Conservation (phyloP, 805 yeast species). For the Teunomyces tritomae region DNA sequence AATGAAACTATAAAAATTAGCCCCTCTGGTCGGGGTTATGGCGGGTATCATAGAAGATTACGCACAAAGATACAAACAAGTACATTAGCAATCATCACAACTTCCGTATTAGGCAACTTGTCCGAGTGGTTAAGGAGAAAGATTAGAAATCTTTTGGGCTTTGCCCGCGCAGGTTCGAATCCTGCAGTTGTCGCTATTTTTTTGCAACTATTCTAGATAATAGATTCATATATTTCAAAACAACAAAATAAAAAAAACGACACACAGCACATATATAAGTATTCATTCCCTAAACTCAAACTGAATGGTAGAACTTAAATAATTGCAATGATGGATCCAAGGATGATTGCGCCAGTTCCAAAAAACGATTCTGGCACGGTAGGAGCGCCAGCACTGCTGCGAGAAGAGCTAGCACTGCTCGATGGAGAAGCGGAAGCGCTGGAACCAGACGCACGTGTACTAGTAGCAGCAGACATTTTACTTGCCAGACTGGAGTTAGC, state of each 20-base stretch:
- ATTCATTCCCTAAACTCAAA: neutral
- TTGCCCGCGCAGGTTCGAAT: conserved; percentile 63
- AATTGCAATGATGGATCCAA: neutral
- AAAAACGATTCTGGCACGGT: neutral
- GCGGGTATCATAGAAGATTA: too few relatives aligned
- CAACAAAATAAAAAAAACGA: neutral
- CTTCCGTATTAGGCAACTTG: conserved; percentile 40
- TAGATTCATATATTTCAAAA: neutral
- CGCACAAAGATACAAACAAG: too few relatives aligned
- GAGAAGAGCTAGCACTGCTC: neutral
- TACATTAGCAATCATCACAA: too few relatives aligned
- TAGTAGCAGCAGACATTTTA: neutral
- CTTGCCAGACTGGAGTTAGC: neutral
- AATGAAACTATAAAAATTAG: too few relatives aligned
- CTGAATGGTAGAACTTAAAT: neutral
- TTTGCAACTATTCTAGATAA: conserved; percentile 8
- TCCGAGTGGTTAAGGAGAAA: conserved; percentile 60
- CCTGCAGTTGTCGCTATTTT: conserved; percentile 54
- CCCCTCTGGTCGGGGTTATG: too few relatives aligned
- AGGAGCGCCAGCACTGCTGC: neutral
- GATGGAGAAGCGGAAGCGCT: neutral
- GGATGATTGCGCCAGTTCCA: neutral
- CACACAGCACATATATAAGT: neutral
- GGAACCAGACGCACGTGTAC: neutral
- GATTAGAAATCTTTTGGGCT: conserved; percentile 60